A percentile compares a stretch with the other conserved stretches of the same genome.
Conservation (phyloP, 805 yeast species). For the Kuraishia borneana region DNA sequence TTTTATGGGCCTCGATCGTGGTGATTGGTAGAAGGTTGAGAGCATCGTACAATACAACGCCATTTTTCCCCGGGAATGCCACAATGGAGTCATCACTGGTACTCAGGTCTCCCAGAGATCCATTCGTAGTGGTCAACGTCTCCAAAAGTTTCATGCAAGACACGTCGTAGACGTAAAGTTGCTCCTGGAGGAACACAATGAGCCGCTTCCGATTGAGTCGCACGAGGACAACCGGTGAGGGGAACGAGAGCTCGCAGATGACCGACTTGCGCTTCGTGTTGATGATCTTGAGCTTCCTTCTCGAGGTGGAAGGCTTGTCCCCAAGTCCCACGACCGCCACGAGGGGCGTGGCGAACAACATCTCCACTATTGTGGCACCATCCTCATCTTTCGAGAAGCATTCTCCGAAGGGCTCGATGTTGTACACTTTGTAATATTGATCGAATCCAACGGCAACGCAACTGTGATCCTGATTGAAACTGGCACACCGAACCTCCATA, state of each 20-base stretch:
- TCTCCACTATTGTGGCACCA: slow-evolving; percentile 66
- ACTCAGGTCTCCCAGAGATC: slow-evolving; percentile 17
- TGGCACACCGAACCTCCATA: too few relatives aligned
- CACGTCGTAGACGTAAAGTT: slow-evolving; percentile 81
- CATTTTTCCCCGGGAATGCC: slow-evolving; percentile 39
- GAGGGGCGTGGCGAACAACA: slow-evolving; percentile 83
- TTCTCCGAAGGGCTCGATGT: slow-evolving; percentile 80
- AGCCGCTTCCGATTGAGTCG: slow-evolving; percentile 75
- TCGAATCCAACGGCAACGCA: slow-evolving; percentile 71
- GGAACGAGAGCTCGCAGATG: slow-evolving; percentile 84
- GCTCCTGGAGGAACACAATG: slow-evolving; percentile 67
- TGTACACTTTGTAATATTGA: slow-evolving; percentile 60
- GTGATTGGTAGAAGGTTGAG: slow-evolving; percentile 63
- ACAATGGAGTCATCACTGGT: slow-evolving; percentile 37
- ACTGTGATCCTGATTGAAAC: slow-evolving; percentile 83
- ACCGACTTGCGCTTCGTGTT: slow-evolving; percentile 69
- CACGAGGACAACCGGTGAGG: slow-evolving; percentile 61
- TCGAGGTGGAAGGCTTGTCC: slow-evolving; percentile 55
- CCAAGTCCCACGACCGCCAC: slow-evolving; percentile 78
- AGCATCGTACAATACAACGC: slow-evolving; percentile 76
- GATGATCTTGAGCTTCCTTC: slow-evolving; percentile 72
- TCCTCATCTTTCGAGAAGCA: slow-evolving; percentile 40
- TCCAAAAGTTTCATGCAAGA: slow-evolving; percentile 78
- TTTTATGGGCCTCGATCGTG: slow-evolving; percentile 78
- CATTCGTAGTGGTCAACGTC: slow-evolving; percentile 34